These are phyloP conservation scores for Tetracladium setigerum DNA, from an alignment of 495 filamentous ascomycete genomes.

Conservation along the genomic window DNA sequence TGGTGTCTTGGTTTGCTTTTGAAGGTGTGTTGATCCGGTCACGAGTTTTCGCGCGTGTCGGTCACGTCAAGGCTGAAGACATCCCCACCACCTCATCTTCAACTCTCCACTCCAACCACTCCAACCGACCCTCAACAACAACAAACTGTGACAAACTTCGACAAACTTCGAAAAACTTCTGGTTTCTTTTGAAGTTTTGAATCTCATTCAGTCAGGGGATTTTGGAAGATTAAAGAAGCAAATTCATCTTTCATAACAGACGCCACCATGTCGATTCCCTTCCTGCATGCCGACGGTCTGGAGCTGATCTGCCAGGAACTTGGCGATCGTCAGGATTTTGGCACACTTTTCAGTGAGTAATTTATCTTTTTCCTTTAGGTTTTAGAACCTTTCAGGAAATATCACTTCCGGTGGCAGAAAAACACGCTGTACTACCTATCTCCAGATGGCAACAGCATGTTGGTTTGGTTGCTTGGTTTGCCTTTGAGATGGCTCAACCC, in stretches of 20 bases:
- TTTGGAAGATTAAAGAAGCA: background rate
- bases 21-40: background rate
- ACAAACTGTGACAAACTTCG: too few relatives aligned
- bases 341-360: slow-evolving; percentile 39
- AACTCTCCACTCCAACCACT: background rate
- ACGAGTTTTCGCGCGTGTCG: background rate
- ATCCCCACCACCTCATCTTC: background rate
- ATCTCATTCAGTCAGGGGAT: too few relatives aligned
- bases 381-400: too few relatives aligned
- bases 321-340: slow-evolving; percentile 42
- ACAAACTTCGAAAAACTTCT: too few relatives aligned
- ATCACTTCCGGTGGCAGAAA: too few relatives aligned
- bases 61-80: slow-evolving; percentile 13
- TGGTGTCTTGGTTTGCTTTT: background rate
- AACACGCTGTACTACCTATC: too few relatives aligned
- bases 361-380: too few relatives aligned
- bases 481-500: too few relatives aligned
- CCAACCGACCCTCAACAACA: background rate
- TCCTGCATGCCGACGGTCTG: slow-evolving; percentile 50
- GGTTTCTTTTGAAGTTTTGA: too few relatives aligned
- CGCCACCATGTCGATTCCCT: slow-evolving; percentile 19
- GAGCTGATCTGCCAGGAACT: slow-evolving; percentile 51
- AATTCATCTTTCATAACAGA: background rate
- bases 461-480: too few relatives aligned
- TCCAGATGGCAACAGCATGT: too few relatives aligned